A percentile compares a stretch with the other conserved stretches of the same genome.
phyloP scores from a whole-genome alignment of 2,329 filamentous ascomycete species.

The Aspergillus flavus region DNA sequence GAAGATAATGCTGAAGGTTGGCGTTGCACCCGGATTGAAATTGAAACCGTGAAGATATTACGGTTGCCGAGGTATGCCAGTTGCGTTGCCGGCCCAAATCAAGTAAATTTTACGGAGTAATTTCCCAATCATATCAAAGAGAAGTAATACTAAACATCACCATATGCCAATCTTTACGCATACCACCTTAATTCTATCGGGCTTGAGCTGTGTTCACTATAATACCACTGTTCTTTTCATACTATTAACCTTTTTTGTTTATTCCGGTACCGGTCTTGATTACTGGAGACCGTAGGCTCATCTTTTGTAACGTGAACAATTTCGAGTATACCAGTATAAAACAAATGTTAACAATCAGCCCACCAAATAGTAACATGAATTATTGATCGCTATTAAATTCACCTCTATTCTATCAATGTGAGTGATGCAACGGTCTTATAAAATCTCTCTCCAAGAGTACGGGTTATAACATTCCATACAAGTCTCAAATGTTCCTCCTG shows the following conservation, averaged over 20 bases:
- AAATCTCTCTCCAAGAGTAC: not conserved
- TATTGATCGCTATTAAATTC: not conserved
- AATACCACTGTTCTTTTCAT: not conserved
- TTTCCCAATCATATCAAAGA: not conserved
- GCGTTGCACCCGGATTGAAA: slow-evolving; percentile 3
- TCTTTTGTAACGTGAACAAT: not conserved
- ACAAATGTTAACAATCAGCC: not conserved
- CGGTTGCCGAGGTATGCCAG: slow-evolving; percentile 3
- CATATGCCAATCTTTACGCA: not conserved
- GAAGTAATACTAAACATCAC: not conserved
- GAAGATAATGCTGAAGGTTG: not conserved
- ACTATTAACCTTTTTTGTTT: not conserved
- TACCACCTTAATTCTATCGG: not conserved
- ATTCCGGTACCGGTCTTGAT: not conserved
- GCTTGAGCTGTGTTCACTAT: not conserved
- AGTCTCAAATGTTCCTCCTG: not conserved
- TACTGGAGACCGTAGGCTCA: not conserved
- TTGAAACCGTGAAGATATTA: slow-evolving; percentile 6
- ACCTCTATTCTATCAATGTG: not conserved
- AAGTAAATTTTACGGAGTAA: not conserved
- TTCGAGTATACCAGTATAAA: not conserved
- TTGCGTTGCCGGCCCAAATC: not conserved
- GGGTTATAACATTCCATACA: not conserved
- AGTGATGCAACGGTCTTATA: no score
- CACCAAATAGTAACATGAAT: not conserved